A percentile compares a stretch with the other conserved stretches of the same genome.
These are phyloP conservation scores for Tylopilus sp. DNA, from an alignment of 768 basidiomycete genomes.

Conservation along the genomic window DNA sequence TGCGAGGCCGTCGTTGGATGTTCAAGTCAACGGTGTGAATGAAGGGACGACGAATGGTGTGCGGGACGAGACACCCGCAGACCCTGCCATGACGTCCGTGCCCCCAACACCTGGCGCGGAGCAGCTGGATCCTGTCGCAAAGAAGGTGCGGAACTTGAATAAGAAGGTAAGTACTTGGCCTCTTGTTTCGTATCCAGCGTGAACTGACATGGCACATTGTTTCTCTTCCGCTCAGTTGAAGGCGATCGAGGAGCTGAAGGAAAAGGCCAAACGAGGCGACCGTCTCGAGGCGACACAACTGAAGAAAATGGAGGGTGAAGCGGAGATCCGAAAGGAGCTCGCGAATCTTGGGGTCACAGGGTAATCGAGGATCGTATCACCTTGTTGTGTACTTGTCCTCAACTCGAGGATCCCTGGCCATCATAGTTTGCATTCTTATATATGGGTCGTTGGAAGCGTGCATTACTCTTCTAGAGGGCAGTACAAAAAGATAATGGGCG, in stretches of 20 bases:
- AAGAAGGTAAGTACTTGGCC: slow-evolving; percentile 81
- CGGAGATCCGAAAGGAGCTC: slow-evolving; percentile 80
- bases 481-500: background rate
- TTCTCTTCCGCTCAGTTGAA: slow-evolving; percentile 85
- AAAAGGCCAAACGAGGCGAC: slow-evolving; percentile 85
- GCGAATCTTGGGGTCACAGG: slow-evolving; percentile 30
- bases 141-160: slow-evolving; percentile 91
- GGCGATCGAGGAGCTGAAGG: slow-evolving; percentile 98
- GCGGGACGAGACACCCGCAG: slow-evolving; percentile 7
- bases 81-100: slow-evolving; percentile 26
- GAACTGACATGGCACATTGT: background rate
- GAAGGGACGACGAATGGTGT: slow-evolving; percentile 12
- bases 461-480: too few species aligned
- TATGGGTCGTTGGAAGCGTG: background rate
- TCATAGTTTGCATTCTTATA: background rate
- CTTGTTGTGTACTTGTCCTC: background rate
- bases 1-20: slow-evolving; percentile 35
- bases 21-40: slow-evolving; percentile 29
- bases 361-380: slow-evolving; percentile 5
- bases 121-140: slow-evolving; percentile 74
- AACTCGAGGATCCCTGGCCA: background rate
- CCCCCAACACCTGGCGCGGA: slow-evolving; percentile 57
- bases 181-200: too few species aligned
- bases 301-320: slow-evolving; percentile 94
- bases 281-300: slow-evolving; percentile 92